Base-by-base conservation (phyloP, 2,329 filamentous ascomycete genomes). In the Hymenoscyphus fructigenus region DNA sequence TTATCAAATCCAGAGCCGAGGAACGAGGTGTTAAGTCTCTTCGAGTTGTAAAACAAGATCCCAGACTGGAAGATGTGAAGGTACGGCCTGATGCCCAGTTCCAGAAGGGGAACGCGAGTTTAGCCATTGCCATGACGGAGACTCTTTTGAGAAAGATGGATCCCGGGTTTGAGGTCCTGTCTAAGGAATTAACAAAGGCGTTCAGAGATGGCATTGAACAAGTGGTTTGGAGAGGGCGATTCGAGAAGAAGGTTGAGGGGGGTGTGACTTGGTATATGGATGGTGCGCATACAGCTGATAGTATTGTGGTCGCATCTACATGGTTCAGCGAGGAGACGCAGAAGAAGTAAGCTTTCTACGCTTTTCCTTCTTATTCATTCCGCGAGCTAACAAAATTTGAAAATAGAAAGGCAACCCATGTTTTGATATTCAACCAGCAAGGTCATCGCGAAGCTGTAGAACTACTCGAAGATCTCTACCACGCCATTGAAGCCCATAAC, bases 261-360 rank as follows among this genome's bases (percentile, higher is more conserved):
- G 81, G 82, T 55, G 80, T 96, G 5, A 83, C 82, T 17, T 99
- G 94, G 93, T 90, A 93, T 74, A 85, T 99, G 23, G 95, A 99
- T 74, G 93, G 95, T 9, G 95, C 93, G 2, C 95, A 99, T 77
- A 99, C 94, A 0, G 83, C 90, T 3, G 94, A 98, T 75, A 97
- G 93, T 75, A 89, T 99, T 62, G 86, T 90, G 68, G 85, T 92
- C 69, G 92, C 92, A 4, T 89, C 89, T 0, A 85, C 85, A 67
- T 97, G 93, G 93, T 98, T 97, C 74, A 85, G 87, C 1, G 76
- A 77, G 10, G 81, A 85, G 71, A 79, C 71, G 50, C 68, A 64
- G 60, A 61, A 67, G 20, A 74, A n/a, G 73, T 75, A 34, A 66
- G 76, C 76, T 72, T 3, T 57, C 12, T 32, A 5, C 9, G 15